These are phyloP conservation scores for Sisymbrium altissimum DNA, from an alignment of 345 rosid species.

Conservation along the genomic window DNA sequence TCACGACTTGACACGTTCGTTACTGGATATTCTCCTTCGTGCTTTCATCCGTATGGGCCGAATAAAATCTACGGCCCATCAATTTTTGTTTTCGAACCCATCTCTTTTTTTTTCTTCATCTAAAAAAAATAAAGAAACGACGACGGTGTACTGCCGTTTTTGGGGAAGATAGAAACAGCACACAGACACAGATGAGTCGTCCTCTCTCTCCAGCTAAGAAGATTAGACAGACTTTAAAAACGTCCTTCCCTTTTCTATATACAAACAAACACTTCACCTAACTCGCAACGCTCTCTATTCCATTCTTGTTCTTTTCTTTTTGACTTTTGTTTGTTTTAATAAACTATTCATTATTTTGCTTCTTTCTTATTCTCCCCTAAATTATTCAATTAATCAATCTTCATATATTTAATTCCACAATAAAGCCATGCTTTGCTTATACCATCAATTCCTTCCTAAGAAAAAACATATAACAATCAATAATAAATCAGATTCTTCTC, in stretches of 20 bases:
- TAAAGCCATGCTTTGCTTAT: not conserved
- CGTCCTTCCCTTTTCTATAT: not conserved
- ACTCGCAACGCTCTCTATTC: conserved; percentile 20
- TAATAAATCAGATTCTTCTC: no score
- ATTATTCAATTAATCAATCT: not conserved
- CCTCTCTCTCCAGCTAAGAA: conserved; percentile 18
- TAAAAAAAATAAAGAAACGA: not conserved
- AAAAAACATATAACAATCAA: not conserved
- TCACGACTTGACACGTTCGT: no score
- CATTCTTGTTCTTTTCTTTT: conserved; percentile 18
- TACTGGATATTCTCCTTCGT: no score
- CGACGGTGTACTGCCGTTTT: conserved; percentile 22
- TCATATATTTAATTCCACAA: not conserved
- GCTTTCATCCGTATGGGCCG: not conserved
- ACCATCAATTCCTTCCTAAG: not conserved
- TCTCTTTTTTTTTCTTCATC: not conserved
- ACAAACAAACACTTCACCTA: conserved; percentile 23
- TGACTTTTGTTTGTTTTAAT: not conserved
- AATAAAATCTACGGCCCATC: not conserved
- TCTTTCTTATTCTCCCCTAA: not conserved
- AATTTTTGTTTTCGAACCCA: not conserved
- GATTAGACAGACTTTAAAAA: conserved; percentile 10
- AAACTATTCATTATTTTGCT: no score
- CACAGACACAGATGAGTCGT: not conserved
- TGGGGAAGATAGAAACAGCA: conserved; percentile 14